These are phyloP conservation scores for Paraconiothyrium sp. DNA, from an alignment of 2,329 filamentous ascomycete species.

Conservation along the genomic window DNA sequence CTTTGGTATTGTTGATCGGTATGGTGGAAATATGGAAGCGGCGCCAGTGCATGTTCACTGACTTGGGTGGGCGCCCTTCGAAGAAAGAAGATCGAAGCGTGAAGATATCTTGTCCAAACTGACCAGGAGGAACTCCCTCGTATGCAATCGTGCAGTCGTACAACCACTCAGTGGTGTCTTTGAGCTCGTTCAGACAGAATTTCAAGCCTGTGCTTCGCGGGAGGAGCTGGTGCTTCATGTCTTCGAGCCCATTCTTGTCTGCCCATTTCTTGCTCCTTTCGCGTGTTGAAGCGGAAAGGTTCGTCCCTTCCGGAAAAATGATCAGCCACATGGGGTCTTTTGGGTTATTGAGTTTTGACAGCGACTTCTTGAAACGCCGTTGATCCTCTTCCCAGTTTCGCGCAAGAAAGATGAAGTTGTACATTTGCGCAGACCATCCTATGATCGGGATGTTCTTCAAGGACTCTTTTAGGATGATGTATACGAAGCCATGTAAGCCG, in stretches of 20 bases:
- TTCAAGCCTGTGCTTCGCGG: slow-evolving; percentile 83
- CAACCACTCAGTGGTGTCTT: slow-evolving; percentile 78
- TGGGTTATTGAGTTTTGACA: slow-evolving; percentile 74
- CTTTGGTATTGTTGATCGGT: slow-evolving; percentile 75
- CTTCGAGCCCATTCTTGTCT: slow-evolving; percentile 75
- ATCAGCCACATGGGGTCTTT: slow-evolving; percentile 89
- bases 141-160: slow-evolving; percentile 97
- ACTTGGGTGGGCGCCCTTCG: slow-evolving; percentile 87
- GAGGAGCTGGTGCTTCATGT: slow-evolving; percentile 77
- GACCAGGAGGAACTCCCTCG: slow-evolving; percentile 77
- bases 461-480: slow-evolving; percentile 90
- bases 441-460: slow-evolving; percentile 82
- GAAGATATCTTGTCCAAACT: slow-evolving; percentile 91
- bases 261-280: slow-evolving; percentile 79
- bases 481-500: slow-evolving; percentile 83
- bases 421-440: slow-evolving; percentile 84
- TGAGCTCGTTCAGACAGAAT: slow-evolving; percentile 81
- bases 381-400: slow-evolving; percentile 86
- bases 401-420: slow-evolving; percentile 91
- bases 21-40: slow-evolving; percentile 83
- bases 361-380: slow-evolving; percentile 76
- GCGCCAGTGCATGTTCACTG: slow-evolving; percentile 96
- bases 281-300: slow-evolving; percentile 75
- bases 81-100: slow-evolving; percentile 88
- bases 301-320: slow-evolving; percentile 88